A percentile compares a stretch with the other conserved stretches of the same genome.
phyloP scores from a whole-genome alignment of 2,329 filamentous ascomycete species.

The Colletotrichum liriopes region DNA sequence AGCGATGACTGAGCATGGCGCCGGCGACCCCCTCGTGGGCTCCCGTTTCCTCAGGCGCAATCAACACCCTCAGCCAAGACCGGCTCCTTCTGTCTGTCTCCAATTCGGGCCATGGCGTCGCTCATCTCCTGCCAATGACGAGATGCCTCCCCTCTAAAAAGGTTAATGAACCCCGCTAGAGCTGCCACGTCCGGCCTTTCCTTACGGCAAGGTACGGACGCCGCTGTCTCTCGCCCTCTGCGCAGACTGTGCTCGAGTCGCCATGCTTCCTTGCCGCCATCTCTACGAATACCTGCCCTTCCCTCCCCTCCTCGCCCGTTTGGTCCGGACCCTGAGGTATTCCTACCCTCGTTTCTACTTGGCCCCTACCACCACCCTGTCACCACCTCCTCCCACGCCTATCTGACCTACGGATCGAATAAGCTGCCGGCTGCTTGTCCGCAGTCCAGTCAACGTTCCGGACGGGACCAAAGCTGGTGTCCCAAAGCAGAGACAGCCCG shows the following conservation, averaged over 20 bases:
- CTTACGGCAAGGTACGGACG: conserved; percentile 28
- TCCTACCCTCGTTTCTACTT: conserved; percentile 6
- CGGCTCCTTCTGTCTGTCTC: conserved; percentile 2
- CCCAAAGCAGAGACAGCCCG: conserved; percentile 2
- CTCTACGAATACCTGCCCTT: conserved; percentile 15
- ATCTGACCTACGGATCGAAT: conserved; percentile 1
- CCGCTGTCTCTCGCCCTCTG: not conserved
- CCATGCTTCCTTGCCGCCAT: too few relatives aligned
- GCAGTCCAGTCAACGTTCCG: conserved; percentile 28
- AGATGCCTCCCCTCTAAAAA: conserved; percentile 40
- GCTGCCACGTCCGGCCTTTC: conserved; percentile 43
- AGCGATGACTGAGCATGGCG: not conserved
- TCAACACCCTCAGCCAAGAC: not conserved
- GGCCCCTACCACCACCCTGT: not conserved
- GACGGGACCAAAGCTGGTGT: conserved; percentile 13
- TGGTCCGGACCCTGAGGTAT: conserved; percentile 14
- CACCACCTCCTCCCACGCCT: not conserved
- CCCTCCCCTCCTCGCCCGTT: conserved; percentile 7
- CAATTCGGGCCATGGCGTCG: conserved; percentile 37
- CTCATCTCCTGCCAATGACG: conserved; percentile 40
- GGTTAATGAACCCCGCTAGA: conserved; percentile 43
- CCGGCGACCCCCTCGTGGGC: not conserved
- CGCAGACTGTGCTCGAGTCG: not conserved
- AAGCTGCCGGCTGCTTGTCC: conserved; percentile 12
- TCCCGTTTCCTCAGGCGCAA: not conserved